Evolutionary conservation across 331 rosid species (phyloP).

Genomic region (Prunus yedoensis): DNA sequence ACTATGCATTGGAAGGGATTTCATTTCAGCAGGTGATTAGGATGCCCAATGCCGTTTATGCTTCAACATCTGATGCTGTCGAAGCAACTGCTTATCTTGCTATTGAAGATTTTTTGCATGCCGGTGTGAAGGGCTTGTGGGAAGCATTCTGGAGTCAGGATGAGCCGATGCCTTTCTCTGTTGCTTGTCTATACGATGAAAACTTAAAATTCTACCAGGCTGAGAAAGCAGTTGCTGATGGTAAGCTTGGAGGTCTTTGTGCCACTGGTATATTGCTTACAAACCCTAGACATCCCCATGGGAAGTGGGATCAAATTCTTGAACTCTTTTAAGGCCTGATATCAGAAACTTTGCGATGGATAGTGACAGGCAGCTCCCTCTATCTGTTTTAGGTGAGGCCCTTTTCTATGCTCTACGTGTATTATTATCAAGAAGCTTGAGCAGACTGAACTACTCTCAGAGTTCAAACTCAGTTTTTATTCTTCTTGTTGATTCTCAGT

Average conservation of each 20-base stretch:
- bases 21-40: conserved; percentile 93
- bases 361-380: conserved; percentile 55
- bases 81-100: conserved; percentile 95
- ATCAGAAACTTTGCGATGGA: conserved; percentile 56
- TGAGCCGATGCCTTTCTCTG: conserved; percentile 91
- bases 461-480: conserved; percentile 70
- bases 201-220: conserved; percentile 89
- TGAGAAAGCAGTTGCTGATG: conserved; percentile 83
- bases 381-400: conserved; percentile 75
- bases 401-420: conserved; percentile 77
- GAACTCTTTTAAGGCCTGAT: conserved; percentile 81
- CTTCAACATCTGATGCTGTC: conserved; percentile 80
- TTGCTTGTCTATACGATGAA: conserved; percentile 63
- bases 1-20: conserved; percentile 96
- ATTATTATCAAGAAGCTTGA: conserved; percentile 82
- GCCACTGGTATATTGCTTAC: conserved; percentile 79
- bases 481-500: conserved; percentile 82
- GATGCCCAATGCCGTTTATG: conserved; percentile 81
- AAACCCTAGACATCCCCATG: conserved; percentile 86
- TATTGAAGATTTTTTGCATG: conserved; percentile 91
- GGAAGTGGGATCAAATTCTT: conserved; percentile 90
- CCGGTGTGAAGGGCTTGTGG: conserved; percentile 90
- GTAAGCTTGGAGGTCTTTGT: conserved; percentile 81
- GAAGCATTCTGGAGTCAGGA: conserved; percentile 96
- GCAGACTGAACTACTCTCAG: conserved; percentile 59